Percentiles rank a stretch among this genome's conserved stretches.
phyloP scores from a whole-genome alignment of 768 basidiomycete species.

The Kwoniella dejecticola region DNA sequence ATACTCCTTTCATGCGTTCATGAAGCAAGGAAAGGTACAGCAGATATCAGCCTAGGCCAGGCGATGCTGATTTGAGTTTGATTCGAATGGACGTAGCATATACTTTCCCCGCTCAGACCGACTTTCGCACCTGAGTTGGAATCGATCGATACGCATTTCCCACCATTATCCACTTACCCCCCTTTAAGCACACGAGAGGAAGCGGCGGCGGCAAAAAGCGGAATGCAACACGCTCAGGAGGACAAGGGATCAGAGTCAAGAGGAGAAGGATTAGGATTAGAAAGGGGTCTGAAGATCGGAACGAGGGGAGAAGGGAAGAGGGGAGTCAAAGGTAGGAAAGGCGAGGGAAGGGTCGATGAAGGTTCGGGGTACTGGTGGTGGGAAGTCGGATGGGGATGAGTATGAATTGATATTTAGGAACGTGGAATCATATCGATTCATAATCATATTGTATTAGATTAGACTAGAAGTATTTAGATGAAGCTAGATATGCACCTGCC shows the following conservation, averaged over 20 bases:
- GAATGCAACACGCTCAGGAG: no score
- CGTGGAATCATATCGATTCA: background rate
- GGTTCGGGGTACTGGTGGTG: conserved; percentile 54
- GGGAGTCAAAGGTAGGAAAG: conserved; percentile 45
- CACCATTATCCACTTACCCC: conserved; percentile 32
- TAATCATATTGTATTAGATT: no score
- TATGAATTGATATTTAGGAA: background rate
- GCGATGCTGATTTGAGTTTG: no score
- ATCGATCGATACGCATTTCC: conserved; percentile 51
- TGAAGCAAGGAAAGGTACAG: no score
- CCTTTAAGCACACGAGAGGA: conserved; percentile 18
- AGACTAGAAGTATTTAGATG: no score
- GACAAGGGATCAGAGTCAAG: conserved; percentile 2
- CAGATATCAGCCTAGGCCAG: no score
- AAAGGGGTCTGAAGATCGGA: conserved; percentile 34
- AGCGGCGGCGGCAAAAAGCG: no score
- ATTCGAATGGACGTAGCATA: no score
- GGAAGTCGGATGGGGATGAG: conserved; percentile 53
- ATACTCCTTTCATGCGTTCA: background rate
- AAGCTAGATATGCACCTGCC: no score
- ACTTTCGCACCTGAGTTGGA: conserved; percentile 53
- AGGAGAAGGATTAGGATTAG: conserved; percentile 40
- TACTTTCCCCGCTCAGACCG: conserved; percentile 53
- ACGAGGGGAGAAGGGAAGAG: conserved; percentile 40
- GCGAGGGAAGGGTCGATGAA: conserved; percentile 53